Percentiles rank a stretch among this genome's conserved stretches.
phyloP scores from a whole-genome alignment of 306 rosid genomes.

The Vigna hirtella region DNA sequence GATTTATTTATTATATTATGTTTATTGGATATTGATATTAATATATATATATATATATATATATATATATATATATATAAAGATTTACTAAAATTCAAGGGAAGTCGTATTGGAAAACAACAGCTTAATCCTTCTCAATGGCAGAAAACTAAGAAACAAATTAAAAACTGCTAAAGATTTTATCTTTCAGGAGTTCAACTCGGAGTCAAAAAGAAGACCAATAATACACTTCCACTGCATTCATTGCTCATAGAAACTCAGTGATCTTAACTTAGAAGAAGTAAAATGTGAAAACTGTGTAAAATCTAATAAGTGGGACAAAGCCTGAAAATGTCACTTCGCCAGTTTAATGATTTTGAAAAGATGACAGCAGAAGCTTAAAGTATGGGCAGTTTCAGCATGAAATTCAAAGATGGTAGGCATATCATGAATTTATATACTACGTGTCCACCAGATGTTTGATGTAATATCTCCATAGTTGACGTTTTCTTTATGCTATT shows the following conservation, averaged over 20 bases:
- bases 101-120: no score
- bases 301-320: not conserved
- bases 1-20: not conserved
- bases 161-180: not conserved
- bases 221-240: not conserved
- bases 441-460: not conserved
- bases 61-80: no score
- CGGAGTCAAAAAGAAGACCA: not conserved
- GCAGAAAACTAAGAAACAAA: no score
- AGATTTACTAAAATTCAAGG: no score
- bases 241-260: not conserved
- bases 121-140: no score
- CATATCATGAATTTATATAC: not conserved
- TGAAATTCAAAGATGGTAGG: conserved; percentile 34
- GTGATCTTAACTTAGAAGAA: not conserved
- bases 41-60: no score
- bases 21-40: not conserved
- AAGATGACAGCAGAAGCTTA: not conserved
- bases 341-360: not conserved
- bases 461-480: not conserved
- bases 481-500: not conserved
- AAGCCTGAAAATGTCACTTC: not conserved
- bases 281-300: not conserved
- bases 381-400: not conserved
- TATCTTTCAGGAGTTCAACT: not conserved